These are phyloP conservation scores for Ceratocystis papillata DNA, from an alignment of 2,329 filamentous ascomycete genomes.

Conservation along the genomic window DNA sequence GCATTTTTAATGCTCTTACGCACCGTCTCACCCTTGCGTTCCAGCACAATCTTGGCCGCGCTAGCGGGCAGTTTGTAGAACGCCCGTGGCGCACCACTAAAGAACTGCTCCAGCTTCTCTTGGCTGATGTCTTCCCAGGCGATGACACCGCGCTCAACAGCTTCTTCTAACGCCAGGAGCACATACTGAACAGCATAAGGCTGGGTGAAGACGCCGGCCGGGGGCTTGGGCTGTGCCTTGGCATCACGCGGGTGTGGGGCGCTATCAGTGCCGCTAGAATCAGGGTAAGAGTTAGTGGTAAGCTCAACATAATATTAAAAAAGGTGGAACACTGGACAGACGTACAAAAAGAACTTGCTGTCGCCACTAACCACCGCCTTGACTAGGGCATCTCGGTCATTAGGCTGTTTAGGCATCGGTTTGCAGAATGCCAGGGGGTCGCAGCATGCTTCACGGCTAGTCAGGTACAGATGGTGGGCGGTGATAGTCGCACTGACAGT, in stretches of 20 bases:
- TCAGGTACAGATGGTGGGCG: slow-evolving; percentile 74
- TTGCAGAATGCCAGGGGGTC: slow-evolving; percentile 57
- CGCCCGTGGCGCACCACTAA: slow-evolving; percentile 41
- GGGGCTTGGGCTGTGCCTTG: slow-evolving; percentile 48
- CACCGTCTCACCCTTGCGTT: slow-evolving; percentile 36
- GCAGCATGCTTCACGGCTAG: slow-evolving; percentile 58
- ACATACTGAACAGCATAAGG: slow-evolving; percentile 57
- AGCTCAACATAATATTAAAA: background rate
- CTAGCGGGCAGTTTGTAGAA: slow-evolving; percentile 41
- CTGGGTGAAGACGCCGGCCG: slow-evolving; percentile 72
- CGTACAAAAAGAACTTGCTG: slow-evolving; percentile 62
- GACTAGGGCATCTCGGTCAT: slow-evolving; percentile 61
- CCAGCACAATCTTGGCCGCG: slow-evolving; percentile 32
- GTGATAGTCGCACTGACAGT: slow-evolving; percentile 73
- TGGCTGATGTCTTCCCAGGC: slow-evolving; percentile 43
- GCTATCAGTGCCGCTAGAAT: slow-evolving; percentile 44
- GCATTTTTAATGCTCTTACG: slow-evolving; percentile 33
- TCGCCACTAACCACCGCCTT: slow-evolving; percentile 49
- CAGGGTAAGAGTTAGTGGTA: background rate
- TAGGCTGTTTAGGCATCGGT: slow-evolving; percentile 63
- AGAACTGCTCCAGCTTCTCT: slow-evolving; percentile 44
- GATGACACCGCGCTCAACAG: slow-evolving; percentile 44
- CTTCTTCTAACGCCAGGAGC: slow-evolving; percentile 51
- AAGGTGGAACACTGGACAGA: slow-evolving; percentile 1
- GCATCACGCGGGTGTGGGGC: slow-evolving; percentile 53